Conservation (phyloP, 768 basidiomycete species). For the Tephrocybe sp. region DNA sequence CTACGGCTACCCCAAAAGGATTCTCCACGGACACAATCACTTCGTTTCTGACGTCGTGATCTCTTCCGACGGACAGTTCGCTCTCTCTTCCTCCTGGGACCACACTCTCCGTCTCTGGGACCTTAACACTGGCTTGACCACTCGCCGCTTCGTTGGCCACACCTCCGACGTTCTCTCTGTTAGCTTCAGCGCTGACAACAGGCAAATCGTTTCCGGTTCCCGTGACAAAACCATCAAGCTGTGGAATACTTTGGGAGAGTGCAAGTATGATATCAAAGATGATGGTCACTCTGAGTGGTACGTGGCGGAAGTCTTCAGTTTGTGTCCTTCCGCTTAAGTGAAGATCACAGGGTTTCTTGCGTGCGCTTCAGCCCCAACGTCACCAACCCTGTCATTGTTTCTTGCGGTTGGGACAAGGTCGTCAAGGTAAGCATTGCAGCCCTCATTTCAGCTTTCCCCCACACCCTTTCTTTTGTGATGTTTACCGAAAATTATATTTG, state of each 20-base stretch:
- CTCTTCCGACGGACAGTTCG: conserved; percentile 99
- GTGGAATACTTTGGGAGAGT: conserved; percentile 99
- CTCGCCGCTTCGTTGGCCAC: conserved; percentile 97
- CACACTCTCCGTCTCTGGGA: conserved; percentile 99
- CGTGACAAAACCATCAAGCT: conserved; percentile 98
- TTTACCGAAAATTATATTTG: conserved; percentile 59
- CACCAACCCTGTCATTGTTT: conserved; percentile 96
- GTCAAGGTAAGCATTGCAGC: conserved; percentile 76
- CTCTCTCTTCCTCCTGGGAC: conserved; percentile 99
- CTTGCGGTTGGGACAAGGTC: conserved; percentile 99
- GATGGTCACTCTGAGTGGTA: conserved; percentile 97
- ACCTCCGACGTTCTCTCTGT: conserved; percentile 97
- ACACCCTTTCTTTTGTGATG: conserved; percentile 28
- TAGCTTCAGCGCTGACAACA: conserved; percentile 99
- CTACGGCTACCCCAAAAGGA: conserved; percentile 96
- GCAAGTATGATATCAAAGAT: conserved; percentile 99
- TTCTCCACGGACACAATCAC: conserved; percentile 98
- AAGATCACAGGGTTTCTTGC: conserved; percentile 82
- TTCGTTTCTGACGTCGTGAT: conserved; percentile 99
- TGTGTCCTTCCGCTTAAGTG: conserved; percentile 6
- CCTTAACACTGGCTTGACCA: conserved; percentile 94
- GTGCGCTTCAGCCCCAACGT: conserved; percentile 99
- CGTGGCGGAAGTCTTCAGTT: conserved; percentile 17
- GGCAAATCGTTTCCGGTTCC: conserved; percentile 98
- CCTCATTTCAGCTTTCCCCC: neutral